phyloP scores from a whole-genome alignment of 2,329 filamentous ascomycete genomes.

The Cladosporium sp. region DNA sequence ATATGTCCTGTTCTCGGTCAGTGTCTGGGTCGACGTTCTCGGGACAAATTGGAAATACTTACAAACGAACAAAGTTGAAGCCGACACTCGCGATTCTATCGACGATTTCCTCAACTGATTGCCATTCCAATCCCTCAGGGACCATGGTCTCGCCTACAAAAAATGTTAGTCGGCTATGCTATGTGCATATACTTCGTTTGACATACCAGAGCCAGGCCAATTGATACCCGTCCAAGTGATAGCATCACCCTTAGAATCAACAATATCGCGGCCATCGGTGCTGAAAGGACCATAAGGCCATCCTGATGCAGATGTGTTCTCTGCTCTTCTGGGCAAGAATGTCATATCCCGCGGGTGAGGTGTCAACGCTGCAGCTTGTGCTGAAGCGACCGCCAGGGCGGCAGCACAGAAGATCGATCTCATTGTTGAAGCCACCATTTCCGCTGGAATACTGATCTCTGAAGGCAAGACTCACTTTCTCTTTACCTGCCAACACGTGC shows the following conservation, averaged over 20 bases:
- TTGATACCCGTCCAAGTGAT: conserved; percentile 32
- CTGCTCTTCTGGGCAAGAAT: not conserved
- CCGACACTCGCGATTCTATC: conserved; percentile 29
- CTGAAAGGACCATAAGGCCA: conserved; percentile 33
- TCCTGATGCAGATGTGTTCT: conserved; percentile 6
- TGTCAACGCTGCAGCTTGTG: not conserved
- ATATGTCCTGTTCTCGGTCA: conserved; percentile 29
- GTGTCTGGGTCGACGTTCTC: not conserved
- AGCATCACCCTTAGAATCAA: conserved; percentile 19
- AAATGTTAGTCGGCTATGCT: not conserved
- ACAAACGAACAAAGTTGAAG: conserved; percentile 33
- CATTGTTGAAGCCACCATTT: not conserved
- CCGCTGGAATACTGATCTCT: not conserved
- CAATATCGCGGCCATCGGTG: conserved; percentile 26
- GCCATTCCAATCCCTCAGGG: conserved; percentile 32
- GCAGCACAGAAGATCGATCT: conserved; percentile 5
- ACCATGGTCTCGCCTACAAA: conserved; percentile 28
- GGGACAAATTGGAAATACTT: not conserved
- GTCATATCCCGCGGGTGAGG: conserved; percentile 9
- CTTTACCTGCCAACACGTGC: not conserved
- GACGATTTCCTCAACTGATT: conserved; percentile 26
- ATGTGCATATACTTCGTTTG: too few relatives aligned
- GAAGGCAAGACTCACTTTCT: not conserved
- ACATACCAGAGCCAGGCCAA: conserved; percentile 27
- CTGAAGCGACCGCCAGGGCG: conserved; percentile 1